Conservation (phyloP, 2,329 filamentous ascomycete genomes). For the Aspergillus transmontanensis region DNA sequence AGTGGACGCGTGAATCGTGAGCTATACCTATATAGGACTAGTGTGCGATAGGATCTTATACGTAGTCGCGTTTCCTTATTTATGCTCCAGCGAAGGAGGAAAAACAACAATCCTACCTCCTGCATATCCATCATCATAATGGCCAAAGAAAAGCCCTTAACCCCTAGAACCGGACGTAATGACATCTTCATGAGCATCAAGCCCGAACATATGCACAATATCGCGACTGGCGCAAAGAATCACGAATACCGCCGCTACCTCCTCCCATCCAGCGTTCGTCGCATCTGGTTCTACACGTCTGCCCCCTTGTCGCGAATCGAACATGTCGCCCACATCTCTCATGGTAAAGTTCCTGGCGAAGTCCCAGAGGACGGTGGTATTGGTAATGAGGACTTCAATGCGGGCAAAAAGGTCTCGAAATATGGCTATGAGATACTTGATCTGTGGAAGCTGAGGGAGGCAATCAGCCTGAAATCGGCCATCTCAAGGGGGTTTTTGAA, state of each 20-base stretch:
- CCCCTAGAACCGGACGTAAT: not conserved
- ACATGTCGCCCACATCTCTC: constrained; percentile 62
- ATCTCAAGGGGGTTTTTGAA: not conserved
- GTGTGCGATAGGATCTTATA: too few species aligned
- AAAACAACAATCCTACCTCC: too few species aligned
- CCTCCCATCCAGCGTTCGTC: constrained; percentile 53
- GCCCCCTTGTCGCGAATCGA: constrained; percentile 52
- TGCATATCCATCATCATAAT: not conserved
- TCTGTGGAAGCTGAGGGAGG: constrained; percentile 66
- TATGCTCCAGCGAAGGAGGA: too few species aligned
- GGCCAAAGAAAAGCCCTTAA: not conserved
- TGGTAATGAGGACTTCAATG: constrained; percentile 58
- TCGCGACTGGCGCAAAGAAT: constrained; percentile 39
- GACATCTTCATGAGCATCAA: constrained; percentile 48
- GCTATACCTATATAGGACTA: too few species aligned
- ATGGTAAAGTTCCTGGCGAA: constrained; percentile 51
- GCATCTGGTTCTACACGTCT: constrained; percentile 66
- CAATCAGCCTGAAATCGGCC: not conserved
- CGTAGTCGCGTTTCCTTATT: too few species aligned
- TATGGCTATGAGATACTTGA: constrained; percentile 59
- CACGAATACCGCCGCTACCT: constrained; percentile 61
- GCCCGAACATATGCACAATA: constrained; percentile 45
- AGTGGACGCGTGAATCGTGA: too few species aligned
- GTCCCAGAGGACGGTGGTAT: constrained; percentile 49
- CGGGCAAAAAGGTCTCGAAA: constrained; percentile 38